phyloP scores from a whole-genome alignment of 805 yeast species.

The Isabelozyma rhagii region DNA sequence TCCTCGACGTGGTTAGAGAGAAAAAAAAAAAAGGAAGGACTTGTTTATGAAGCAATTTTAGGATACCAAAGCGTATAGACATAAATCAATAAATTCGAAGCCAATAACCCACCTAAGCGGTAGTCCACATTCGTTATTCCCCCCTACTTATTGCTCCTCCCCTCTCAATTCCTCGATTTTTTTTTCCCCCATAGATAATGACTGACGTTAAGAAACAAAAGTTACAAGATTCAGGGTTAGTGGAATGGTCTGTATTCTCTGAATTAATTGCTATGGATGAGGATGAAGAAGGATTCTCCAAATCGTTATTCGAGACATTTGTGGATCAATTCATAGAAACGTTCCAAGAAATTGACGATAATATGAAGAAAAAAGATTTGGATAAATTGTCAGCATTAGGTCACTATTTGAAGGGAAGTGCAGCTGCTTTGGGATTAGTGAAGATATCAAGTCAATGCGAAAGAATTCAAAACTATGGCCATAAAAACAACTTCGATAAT shows the following conservation, averaged over 20 bases:
- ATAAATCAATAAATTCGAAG: too few relatives aligned
- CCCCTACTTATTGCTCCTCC: too few relatives aligned
- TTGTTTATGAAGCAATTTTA: neutral
- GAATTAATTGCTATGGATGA: constrained; percentile 95
- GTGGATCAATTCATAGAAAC: constrained; percentile 87
- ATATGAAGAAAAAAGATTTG: constrained; percentile 47
- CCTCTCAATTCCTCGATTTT: too few relatives aligned
- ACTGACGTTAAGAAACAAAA: constrained; percentile 15
- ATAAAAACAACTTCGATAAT: constrained; percentile 41
- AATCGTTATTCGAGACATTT: constrained; percentile 74
- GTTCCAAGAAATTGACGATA: constrained; percentile 63
- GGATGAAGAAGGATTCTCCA: constrained; percentile 88
- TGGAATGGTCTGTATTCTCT: constrained; percentile 84
- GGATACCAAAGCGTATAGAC: neutral
- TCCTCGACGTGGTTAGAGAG: neutral
- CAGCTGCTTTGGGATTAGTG: constrained; percentile 86
- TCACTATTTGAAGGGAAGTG: constrained; percentile 92
- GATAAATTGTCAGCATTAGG: constrained; percentile 71
- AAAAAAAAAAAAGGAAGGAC: neutral
- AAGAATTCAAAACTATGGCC: constrained; percentile 87
- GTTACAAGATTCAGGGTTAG: constrained; percentile 56
- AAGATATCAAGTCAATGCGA: constrained; percentile 87
- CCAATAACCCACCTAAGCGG: too few relatives aligned
- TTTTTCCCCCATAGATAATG: constrained; percentile 3
- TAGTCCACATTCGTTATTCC: too few relatives aligned